Percentiles rank a stretch among this genome's conserved stretches.
phyloP scores from a whole-genome alignment of 1,139 yeast genomes.

The Saccharomyces hybrid region DNA sequence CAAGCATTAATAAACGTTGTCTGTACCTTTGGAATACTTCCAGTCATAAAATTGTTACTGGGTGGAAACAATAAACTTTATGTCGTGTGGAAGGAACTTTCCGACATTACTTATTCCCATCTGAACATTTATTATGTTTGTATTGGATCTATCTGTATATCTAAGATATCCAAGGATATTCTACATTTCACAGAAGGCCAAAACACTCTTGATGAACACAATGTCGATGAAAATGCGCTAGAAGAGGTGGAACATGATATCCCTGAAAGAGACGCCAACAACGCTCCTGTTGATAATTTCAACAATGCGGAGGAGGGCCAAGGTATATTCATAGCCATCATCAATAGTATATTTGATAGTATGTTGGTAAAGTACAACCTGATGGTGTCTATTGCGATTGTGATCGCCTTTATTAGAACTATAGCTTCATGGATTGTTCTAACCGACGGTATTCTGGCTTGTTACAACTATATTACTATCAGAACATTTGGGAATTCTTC shows the following conservation, averaged over 20 bases:
- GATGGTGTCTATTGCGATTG: background rate
- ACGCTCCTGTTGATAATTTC: background rate
- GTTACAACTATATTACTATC: background rate
- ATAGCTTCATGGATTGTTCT: background rate
- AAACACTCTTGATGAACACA: background rate
- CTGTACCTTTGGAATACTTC: background rate
- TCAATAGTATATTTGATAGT: background rate
- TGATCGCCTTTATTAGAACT: background rate
- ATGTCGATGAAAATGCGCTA: background rate
- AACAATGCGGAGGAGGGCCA: background rate
- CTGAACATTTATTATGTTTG: conserved; percentile 19
- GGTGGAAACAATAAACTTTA: background rate
- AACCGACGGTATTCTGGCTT: background rate
- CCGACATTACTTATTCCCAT: conserved; percentile 10
- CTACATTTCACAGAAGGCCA: background rate
- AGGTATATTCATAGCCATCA: background rate
- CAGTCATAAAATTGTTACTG: background rate
- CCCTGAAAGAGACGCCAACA: background rate
- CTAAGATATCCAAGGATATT: conserved; percentile 6
- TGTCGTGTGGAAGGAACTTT: conserved; percentile 1
- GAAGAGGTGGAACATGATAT: background rate
- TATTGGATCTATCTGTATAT: conserved; percentile 20
- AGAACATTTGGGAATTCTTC: background rate
- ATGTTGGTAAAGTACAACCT: background rate
- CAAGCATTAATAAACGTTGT: background rate